Evolutionary conservation across 2,329 filamentous ascomycete genomes (phyloP).

Genomic region (Volutella citrinella): DNA sequence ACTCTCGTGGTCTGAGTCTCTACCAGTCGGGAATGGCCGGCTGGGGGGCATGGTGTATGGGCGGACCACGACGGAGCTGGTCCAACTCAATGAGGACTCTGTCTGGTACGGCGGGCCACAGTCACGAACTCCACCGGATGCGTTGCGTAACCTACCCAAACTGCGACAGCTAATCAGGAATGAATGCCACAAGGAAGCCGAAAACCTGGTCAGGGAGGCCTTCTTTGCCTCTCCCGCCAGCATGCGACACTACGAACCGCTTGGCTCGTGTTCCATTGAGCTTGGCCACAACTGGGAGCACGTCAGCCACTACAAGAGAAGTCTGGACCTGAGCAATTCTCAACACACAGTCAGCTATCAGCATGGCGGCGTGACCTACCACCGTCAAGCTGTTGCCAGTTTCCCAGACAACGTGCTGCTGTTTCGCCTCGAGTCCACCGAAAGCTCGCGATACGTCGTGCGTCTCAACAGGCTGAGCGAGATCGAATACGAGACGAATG

Average conservation of each 20-base stretch:
- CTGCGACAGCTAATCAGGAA: conserved; percentile 21
- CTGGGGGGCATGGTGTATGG: conserved; percentile 42
- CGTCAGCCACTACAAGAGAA: conserved; percentile 32
- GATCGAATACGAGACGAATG: conserved; percentile 23
- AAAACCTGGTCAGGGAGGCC: conserved; percentile 17
- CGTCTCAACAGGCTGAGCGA: conserved; percentile 21
- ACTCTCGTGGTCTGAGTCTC: conserved; percentile 29
- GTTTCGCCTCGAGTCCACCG: conserved; percentile 15
- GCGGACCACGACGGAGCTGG: conserved; percentile 37
- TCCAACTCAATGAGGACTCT: conserved; percentile 45
- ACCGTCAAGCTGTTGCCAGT: conserved; percentile 40
- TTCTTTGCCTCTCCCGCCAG: conserved; percentile 24
- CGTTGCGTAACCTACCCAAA: conserved; percentile 11
- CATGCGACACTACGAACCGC: conserved; percentile 30
- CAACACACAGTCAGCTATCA: conserved; percentile 36
- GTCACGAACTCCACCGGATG: conserved; percentile 37
- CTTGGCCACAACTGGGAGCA: conserved; percentile 32
- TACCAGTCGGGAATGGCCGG: conserved; percentile 49
- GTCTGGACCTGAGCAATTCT: conserved; percentile 36
- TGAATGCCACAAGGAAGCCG: conserved; percentile 20
- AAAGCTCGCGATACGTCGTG: conserved; percentile 19
- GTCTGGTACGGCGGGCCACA: conserved; percentile 45
- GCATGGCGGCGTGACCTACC: conserved; percentile 26
- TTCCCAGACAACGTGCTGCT: conserved; percentile 37
- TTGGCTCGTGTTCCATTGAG: conserved; percentile 33